Evolutionary conservation across 176 grass and related monocot species (phyloP).

Genomic region (Avena insularis): DNA sequence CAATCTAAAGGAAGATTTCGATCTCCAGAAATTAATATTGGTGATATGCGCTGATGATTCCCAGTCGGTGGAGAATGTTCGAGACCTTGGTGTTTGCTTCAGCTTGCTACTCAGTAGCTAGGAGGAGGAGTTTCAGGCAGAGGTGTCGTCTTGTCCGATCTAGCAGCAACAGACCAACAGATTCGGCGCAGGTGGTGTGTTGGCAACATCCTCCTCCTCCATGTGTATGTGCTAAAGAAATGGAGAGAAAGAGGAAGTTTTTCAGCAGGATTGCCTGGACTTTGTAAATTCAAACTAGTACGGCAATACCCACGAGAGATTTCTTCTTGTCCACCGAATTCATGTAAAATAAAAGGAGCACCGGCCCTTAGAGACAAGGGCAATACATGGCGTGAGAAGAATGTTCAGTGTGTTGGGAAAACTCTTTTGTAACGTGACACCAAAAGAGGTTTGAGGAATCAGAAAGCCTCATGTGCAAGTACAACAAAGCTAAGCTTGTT

Average conservation of each 20-base stretch:
- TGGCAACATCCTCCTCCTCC: background rate
- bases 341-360: too few species aligned
- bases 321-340: too few species aligned
- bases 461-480: too few species aligned
- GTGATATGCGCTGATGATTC: background rate
- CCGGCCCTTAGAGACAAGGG: too few species aligned
- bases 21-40: background rate
- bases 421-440: too few species aligned
- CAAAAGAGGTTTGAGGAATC: too few species aligned
- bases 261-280: too few species aligned
- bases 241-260: background rate
- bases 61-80: background rate
- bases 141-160: background rate
- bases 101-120: background rate
- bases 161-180: background rate
- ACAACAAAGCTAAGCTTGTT: too few species aligned
- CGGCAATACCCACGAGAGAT: too few species aligned
- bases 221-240: background rate
- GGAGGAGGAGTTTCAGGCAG: background rate
- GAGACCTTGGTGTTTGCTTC: background rate
- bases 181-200: background rate
- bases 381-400: too few species aligned
- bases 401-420: too few species aligned
- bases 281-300: too few species aligned
- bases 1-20: background rate